Base-by-base conservation (phyloP, 169 alveolate species). In the Cryptosporidium tyzzeri region DNA sequence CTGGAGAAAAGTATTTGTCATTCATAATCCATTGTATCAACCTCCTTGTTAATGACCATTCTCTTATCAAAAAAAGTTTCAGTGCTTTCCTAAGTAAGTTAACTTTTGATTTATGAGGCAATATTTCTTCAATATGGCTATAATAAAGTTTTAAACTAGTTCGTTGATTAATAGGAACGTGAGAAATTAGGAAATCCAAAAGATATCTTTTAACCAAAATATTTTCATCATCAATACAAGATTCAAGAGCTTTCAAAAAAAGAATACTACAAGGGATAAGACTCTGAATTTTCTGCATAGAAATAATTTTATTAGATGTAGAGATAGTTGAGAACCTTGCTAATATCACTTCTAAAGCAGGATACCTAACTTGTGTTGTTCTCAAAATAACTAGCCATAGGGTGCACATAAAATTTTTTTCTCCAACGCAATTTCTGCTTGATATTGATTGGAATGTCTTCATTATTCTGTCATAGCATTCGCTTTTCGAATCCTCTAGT, bases 401-500 rank as follows among this genome's bases (percentile, higher is more conserved):
- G 35, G 96, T 94, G 33, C 95, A 92, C 95, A 94, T 94, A 74
- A 92, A 94, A 70, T 91, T 92, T 65, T 75, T 86, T 69, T 94
- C 97, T 16, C 96, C 93, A 44, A 94, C 95, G 50, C 96, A 93
- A 45, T 86, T 91, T 45, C 93, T 91, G 48, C 93, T 92, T 6
- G 94, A 92, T 59, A 94, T 94, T 4, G 93, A 92, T 29, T 80
- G 89, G 39, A 80, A 80, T 86, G 89, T 85, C 53, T 69, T 85
- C 92, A 91, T 87, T 58, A 80, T 92, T 86, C 84, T 71, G 58
- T 86, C 94, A 37, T 89, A 94, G 85, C 86, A 93, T 69, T 69
- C 94, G 33, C 69, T 93, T 80, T 93, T 96, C 80, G 92, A 95
- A 85, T 92, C 97, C 86, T 95, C 98, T 86, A 95, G 92, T 39